Evolutionary conservation across 2,329 filamentous ascomycete genomes (phyloP).

Genomic region (Shiraia bambusicola): DNA sequence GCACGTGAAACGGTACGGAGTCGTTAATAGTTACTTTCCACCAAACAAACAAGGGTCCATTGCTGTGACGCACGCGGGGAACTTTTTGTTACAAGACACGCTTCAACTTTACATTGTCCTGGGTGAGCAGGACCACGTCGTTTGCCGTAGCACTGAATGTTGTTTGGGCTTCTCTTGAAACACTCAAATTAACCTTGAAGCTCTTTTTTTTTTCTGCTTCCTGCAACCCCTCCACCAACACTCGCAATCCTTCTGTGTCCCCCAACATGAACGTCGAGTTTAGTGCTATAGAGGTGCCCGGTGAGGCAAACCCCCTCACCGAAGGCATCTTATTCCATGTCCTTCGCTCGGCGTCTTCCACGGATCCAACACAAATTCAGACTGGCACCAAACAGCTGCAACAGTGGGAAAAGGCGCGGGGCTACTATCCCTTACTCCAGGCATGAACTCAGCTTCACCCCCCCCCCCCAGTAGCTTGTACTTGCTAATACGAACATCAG

Average conservation of each 20-base stretch:
- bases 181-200: background rate
- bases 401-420: constrained; percentile 51
- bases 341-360: constrained; percentile 52
- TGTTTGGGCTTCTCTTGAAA: background rate
- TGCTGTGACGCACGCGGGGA: constrained; percentile 13
- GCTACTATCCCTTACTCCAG: constrained; percentile 53
- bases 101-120: constrained; percentile 19
- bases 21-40: no score
- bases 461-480: background rate
- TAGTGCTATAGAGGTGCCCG: constrained; percentile 70
- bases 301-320: constrained; percentile 67
- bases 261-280: constrained; percentile 36
- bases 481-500: constrained; percentile 49
- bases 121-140: constrained; percentile 31
- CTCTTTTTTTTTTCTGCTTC: background rate
- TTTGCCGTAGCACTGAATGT: background rate
- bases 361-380: constrained; percentile 52
- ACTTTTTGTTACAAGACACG: constrained; percentile 13
- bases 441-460: constrained; percentile 16
- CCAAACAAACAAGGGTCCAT: constrained; percentile 4
- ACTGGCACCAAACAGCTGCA: constrained; percentile 56
- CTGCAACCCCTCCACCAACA: constrained; percentile 18
- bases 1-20: background rate
- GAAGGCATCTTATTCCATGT: constrained; percentile 51
- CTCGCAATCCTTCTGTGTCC: background rate